Conservation (phyloP, 441 rosid genomes). For the Bocquillonia castaneifolia region DNA sequence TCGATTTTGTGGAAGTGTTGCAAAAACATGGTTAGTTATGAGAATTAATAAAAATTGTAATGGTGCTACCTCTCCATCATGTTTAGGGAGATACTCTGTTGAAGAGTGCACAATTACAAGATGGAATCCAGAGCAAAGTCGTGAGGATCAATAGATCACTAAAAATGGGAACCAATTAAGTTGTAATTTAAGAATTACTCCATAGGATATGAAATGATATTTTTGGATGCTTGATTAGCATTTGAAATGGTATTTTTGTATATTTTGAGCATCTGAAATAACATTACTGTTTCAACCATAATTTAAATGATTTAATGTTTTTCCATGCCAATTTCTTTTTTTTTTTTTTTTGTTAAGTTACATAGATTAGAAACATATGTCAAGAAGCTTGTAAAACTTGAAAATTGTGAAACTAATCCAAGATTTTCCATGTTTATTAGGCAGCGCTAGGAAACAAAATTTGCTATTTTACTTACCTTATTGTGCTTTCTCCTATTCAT, state of each 20-base stretch:
- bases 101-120: conserved; percentile 48
- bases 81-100: conserved; percentile 38
- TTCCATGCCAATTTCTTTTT: too few relatives aligned
- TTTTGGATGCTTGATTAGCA: background rate
- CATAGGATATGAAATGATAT: too few relatives aligned
- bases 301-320: background rate
- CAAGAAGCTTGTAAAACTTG: background rate
- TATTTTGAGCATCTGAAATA: background rate
- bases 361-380: too few relatives aligned
- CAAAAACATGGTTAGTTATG: conserved; percentile 47
- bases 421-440: too few relatives aligned
- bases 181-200: background rate
- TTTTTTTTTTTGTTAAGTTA: too few relatives aligned
- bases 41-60: conserved; percentile 28
- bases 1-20: conserved; percentile 53
- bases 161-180: conserved; percentile 27
- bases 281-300: background rate
- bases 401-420: too few relatives aligned
- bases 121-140: conserved; percentile 57
- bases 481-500: too few relatives aligned
- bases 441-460: background rate
- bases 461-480: too few relatives aligned
- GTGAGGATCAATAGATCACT: conserved; percentile 35
- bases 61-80: conserved; percentile 29
- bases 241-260: background rate